Evolutionary conservation across 345 rosid species (phyloP).

Genomic region (Populus alba): DNA sequence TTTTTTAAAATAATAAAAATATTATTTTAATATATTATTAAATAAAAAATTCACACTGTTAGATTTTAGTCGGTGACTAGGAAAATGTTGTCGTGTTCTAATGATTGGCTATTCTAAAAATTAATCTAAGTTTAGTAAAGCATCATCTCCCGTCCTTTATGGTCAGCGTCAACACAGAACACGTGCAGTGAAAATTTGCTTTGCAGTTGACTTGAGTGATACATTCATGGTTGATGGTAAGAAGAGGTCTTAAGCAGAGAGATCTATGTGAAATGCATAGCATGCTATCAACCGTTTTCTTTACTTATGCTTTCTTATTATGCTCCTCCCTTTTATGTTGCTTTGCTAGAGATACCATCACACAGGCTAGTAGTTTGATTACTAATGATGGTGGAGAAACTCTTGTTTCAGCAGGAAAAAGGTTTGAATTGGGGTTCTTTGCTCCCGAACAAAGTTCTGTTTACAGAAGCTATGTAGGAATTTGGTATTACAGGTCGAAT

Average conservation of each 20-base stretch:
- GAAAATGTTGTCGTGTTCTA: too few species aligned
- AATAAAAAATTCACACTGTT: too few species aligned
- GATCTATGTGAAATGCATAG: neutral
- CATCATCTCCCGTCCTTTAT: too few species aligned
- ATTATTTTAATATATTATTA: too few species aligned
- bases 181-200: neutral
- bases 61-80: too few species aligned
- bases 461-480: slow-evolving; percentile 39
- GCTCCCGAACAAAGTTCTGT: slow-evolving; percentile 26
- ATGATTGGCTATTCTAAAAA: too few species aligned
- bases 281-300: neutral
- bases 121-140: too few species aligned
- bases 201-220: neutral
- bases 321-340: neutral
- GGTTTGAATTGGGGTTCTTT: slow-evolving; percentile 41
- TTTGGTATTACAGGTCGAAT: slow-evolving; percentile 35
- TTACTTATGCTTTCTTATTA: neutral
- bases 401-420: slow-evolving; percentile 22
- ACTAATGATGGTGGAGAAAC: slow-evolving; percentile 9
- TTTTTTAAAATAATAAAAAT: too few species aligned
- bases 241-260: neutral
- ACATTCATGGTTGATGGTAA: neutral
- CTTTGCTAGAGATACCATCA: slow-evolving; percentile 21
- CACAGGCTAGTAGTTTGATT: neutral
- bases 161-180: neutral